Base-by-base conservation (phyloP, 495 filamentous ascomycete species). In the Annulohypoxylon nitens region DNA sequence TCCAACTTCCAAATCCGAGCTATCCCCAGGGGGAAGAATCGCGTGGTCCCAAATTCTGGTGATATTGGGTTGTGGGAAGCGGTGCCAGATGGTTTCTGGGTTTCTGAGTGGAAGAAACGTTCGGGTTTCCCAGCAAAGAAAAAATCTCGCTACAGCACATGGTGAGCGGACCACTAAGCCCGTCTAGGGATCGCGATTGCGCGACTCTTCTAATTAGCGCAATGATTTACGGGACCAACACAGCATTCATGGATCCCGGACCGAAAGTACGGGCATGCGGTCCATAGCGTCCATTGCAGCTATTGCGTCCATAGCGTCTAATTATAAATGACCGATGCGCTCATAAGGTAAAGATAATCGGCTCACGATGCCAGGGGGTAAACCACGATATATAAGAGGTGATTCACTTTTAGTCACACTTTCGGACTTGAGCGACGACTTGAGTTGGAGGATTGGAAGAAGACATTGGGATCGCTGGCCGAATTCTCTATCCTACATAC, bases 241-340 rank as follows among this genome's bases (percentile, higher is more conserved):
- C 14, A 70, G 57, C 61, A 74, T 65, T 54, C 54, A 30, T 30
- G 30, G 30, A 30, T 30, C 30, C 30, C 71, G 71, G 65, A 33
- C 66, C 71, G 62, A 70, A 58, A 58, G 55, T 50, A 74, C 66
- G 71, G 67, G 25, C 66, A 18, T 51, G 61, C 65, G 57, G 62
- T 54, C 62, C 41, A 63, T 62, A 26, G 55, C 62, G 43, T 74
- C 67, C 70, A 74, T 30, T 4, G 30, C 30, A 57, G 47, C 62
- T 33, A 63, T 62, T 4, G 30, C 30, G 62, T 54, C 62, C 41
- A 63, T 62, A 26, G 55, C 62, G 43, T 74, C 67, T 74, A 74
- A 70, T 63, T 67, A 74, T 74, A 70, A 74, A 70, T 67, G 67
- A 74, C 71, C 71, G 67, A 70, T 41, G 26, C n/a, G 50, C 57